phyloP scores from a whole-genome alignment of 2,329 filamentous ascomycete species.

The Aspergillus uvarum region DNA sequence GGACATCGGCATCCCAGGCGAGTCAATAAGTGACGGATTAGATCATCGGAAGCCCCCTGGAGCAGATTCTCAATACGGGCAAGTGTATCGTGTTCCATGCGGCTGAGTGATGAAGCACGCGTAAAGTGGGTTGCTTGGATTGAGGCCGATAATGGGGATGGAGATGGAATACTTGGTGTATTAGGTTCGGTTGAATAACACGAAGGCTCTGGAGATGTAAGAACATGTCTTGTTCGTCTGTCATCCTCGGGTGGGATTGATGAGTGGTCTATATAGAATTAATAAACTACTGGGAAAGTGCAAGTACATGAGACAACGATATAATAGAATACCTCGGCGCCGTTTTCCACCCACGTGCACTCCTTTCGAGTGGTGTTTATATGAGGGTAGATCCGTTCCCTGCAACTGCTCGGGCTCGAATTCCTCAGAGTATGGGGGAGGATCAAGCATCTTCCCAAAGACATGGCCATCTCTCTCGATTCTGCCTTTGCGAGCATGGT shows the following conservation, averaged over 20 bases:
- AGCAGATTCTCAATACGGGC: conserved; percentile 14
- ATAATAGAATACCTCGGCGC: conserved; percentile 18
- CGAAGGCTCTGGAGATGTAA: conserved; percentile 14
- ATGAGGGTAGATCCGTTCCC: conserved; percentile 14
- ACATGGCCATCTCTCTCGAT: conserved; percentile 15
- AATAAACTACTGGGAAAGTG: conserved; percentile 11
- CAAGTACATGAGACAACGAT: conserved; percentile 5
- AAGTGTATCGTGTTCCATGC: conserved; percentile 13
- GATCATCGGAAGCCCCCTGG: conserved; percentile 15
- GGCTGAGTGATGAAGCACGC: conserved; percentile 14
- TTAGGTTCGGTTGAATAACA: conserved; percentile 21
- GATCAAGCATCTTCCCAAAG: conserved; percentile 14
- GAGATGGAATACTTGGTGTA: conserved; percentile 17
- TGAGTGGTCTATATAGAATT: conserved; percentile 13
- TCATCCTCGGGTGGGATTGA: conserved; percentile 14
- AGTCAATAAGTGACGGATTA: conserved; percentile 17
- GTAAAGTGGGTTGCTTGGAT: conserved; percentile 20
- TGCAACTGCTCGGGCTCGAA: conserved; percentile 5
- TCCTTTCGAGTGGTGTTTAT: conserved; percentile 10
- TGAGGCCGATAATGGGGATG: conserved; percentile 10
- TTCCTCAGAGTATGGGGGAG: conserved; percentile 7
- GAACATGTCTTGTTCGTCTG: conserved; percentile 17
- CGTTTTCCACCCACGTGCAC: conserved; percentile 16
- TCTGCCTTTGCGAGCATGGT: conserved; percentile 7
- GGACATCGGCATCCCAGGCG: conserved; percentile 16